Evolutionary conservation across 2,329 filamentous ascomycete genomes (phyloP).

Genomic region (Lizonia empirigonia): DNA sequence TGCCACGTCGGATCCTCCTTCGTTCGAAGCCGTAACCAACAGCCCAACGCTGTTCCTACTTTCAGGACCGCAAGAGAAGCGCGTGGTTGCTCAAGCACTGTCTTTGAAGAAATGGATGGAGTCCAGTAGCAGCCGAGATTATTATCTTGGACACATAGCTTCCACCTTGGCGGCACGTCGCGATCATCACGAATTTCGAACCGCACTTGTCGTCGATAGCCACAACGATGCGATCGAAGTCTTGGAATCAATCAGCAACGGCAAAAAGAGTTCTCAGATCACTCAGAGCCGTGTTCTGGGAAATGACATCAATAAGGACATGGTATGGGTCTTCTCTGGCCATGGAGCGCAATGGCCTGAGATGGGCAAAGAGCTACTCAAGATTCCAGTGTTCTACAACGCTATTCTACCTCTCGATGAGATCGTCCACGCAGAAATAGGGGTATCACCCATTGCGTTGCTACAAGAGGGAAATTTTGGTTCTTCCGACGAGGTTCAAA

Average conservation of each 20-base stretch:
- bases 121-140: constrained; percentile 2
- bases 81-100: constrained; percentile 6
- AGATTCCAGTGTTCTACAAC: constrained; percentile 8
- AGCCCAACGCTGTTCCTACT: constrained; percentile 3
- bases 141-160: constrained; percentile 15
- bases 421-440: constrained; percentile 17
- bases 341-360: constrained; percentile 38
- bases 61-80: constrained; percentile 8
- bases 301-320: constrained; percentile 7
- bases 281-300: constrained; percentile 5
- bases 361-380: constrained; percentile 33
- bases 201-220: constrained; percentile 8
- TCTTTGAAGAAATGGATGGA: constrained; percentile 10
- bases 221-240: constrained; percentile 8
- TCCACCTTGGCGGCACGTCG: constrained; percentile 19
- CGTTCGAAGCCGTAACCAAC: constrained; percentile 1
- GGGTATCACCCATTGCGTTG: constrained; percentile 21
- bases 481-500: constrained; percentile 36
- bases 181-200: constrained; percentile 11
- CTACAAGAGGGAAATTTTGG: constrained; percentile 26
- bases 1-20: neutral
- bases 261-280: neutral
- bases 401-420: constrained; percentile 11
- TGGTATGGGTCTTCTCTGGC: constrained; percentile 38
- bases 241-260: constrained; percentile 1